phyloP scores from a whole-genome alignment of 352 stramenopile genomes.

The Hyphochytrium catenoides region DNA sequence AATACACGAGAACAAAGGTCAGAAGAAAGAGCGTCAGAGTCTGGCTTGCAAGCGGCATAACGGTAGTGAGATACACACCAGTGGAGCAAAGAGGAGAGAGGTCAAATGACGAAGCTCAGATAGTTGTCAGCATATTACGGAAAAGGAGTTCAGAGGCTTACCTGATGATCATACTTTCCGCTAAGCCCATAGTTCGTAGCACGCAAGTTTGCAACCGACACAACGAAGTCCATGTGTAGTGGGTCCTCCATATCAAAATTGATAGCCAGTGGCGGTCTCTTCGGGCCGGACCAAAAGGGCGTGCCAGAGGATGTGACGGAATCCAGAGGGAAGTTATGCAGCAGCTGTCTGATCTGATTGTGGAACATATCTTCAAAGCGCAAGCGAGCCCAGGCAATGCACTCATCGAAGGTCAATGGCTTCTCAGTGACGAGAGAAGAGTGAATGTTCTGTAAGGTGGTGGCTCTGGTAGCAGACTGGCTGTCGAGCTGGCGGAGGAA shows the following conservation, averaged over 20 bases:
- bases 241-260: constrained; percentile 69
- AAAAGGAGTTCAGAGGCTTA: constrained; percentile 1
- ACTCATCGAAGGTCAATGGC: constrained; percentile 84
- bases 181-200: constrained; percentile 82
- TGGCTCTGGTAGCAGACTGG: constrained; percentile 90
- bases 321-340: constrained; percentile 96
- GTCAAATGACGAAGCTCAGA: too few species aligned
- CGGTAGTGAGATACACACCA: too few species aligned
- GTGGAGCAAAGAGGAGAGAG: too few species aligned
- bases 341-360: constrained; percentile 91
- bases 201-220: constrained; percentile 79
- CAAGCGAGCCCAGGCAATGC: constrained; percentile 85
- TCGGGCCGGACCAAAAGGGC: constrained; percentile 94
- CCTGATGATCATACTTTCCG: constrained; percentile 20
- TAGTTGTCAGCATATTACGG: too few species aligned
- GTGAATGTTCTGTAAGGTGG: constrained; percentile 78
- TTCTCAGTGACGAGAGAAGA: constrained; percentile 73
- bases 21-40: too few species aligned
- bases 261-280: constrained; percentile 81
- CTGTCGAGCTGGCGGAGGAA: constrained; percentile 78
- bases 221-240: constrained; percentile 86
- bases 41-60: too few species aligned
- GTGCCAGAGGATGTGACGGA: constrained; percentile 85
- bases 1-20: too few species aligned
- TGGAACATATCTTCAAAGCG: constrained; percentile 95